Evolutionary conservation across 495 filamentous ascomycete genomes (phyloP), one percentile per base, ranked within the genome.

Genomic region (Recurvomyces mirabilis): DNA sequence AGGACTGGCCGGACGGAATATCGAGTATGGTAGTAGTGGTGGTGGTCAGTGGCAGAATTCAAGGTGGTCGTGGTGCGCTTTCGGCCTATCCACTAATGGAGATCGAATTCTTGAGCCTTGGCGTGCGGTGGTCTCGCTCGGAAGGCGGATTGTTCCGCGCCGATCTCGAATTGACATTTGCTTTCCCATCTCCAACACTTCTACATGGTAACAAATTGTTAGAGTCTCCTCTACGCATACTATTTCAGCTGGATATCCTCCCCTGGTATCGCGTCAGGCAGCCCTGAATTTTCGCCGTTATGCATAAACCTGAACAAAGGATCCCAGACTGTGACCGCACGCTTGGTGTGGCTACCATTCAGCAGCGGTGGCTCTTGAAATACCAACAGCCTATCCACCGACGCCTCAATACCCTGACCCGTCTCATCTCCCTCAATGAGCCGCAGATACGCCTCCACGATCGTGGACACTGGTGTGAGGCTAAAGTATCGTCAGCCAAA

Each of bases 241-340:
- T n/a, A n/a, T n/a, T n/a, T n/a, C n/a, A n/a, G n/a, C n/a, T 37
- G 10, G 19, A 43, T n/a, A 24, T 43, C 24, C 10, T 47, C 21
- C 5, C 44, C 44, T 6, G 51, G 50, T 24, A 65, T 65, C 10
- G 60, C 63, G 44, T 61, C 58, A 7, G 58, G 52, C 32, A 64
- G 46, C 5, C 53, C 64, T 35, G 60, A 64, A 25, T 28, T 38
- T 52, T 68, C 64, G 20, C 65, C n/a, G n/a, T n/a, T 55, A 43
- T 68, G 64, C 17, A 55, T 54, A 54, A 58, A 52, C 32, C 59
- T 57, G 46, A 67, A 66, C 41, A 66, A 49, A 4, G 65, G 64
- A 41, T 68, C 65, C 58, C 62, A 68, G 10, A 65, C 58, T 3
- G 56, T 57, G 18, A 50, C 43, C 29, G 55, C 57, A 37, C 65